These are phyloP conservation scores for Colletotrichum musae DNA, from an alignment of 2,329 filamentous ascomycete species.

Conservation along the genomic window DNA sequence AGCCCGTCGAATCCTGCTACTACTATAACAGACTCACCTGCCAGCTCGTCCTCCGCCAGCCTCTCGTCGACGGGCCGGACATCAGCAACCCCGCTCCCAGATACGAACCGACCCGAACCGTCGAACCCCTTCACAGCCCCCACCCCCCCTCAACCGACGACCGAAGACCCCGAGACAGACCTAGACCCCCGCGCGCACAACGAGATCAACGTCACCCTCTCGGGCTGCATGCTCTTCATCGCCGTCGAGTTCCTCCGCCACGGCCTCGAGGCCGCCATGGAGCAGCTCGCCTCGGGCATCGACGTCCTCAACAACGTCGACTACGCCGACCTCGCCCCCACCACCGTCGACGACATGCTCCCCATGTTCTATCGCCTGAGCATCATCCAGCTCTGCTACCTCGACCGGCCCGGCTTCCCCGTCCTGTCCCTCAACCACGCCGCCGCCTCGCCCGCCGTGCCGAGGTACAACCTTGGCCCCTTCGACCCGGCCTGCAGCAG, in stretches of 20 bases:
- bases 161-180: conserved; percentile 15
- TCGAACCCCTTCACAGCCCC: conserved; percentile 51
- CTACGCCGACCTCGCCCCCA: conserved; percentile 19
- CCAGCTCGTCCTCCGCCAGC: conserved; percentile 25
- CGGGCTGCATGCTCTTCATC: conserved; percentile 66
- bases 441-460: neutral
- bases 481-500: conserved; percentile 27
- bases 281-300: conserved; percentile 32
- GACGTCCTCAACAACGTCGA: conserved; percentile 34
- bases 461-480: conserved; percentile 24
- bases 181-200: neutral
- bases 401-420: conserved; percentile 24
- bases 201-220: conserved; percentile 49
- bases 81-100: conserved; percentile 19
- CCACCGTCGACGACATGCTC: conserved; percentile 21
- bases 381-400: conserved; percentile 36
- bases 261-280: conserved; percentile 24
- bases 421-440: conserved; percentile 20
- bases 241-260: conserved; percentile 66
- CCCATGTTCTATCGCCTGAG: conserved; percentile 33
- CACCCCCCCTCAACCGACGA: conserved; percentile 51
- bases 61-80: neutral
- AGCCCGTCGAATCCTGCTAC: neutral
- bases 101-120: neutral
- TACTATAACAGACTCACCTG: neutral